Evolutionary conservation across 2,329 filamentous ascomycete species (phyloP).

Genomic region (Lachnellula hyalina): DNA sequence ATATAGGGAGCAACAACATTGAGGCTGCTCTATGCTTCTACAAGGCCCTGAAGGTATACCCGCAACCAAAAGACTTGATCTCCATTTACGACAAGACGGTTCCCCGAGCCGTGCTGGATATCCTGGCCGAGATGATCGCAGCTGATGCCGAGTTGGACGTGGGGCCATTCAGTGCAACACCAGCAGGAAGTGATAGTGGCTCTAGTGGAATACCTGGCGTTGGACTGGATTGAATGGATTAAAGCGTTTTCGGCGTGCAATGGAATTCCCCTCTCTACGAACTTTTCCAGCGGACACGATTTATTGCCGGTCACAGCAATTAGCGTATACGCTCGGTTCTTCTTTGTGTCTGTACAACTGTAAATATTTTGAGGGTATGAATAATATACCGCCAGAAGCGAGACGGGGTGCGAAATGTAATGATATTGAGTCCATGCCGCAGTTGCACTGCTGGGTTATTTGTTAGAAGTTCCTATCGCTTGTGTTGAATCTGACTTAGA

Average conservation of each 20-base stretch:
- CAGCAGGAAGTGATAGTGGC: constrained; percentile 24
- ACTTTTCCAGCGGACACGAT: constrained; percentile 2
- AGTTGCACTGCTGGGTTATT: not conserved
- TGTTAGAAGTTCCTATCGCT: not conserved
- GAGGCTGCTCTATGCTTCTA: constrained; percentile 95
- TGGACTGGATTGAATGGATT: constrained; percentile 26
- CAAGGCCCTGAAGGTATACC: constrained; percentile 98
- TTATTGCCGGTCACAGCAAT: constrained; percentile 17
- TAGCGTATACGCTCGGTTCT: constrained; percentile 21
- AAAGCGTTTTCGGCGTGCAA: not conserved
- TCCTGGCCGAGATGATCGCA: constrained; percentile 97
- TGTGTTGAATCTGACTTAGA: too few relatives aligned
- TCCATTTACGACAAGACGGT: constrained; percentile 93
- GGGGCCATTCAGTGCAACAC: constrained; percentile 33
- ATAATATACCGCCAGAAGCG: constrained; percentile 8
- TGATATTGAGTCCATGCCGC: constrained; percentile 1
- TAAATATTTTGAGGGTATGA: constrained; percentile 25
- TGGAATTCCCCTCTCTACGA: constrained; percentile 13
- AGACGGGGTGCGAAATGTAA: constrained; percentile 15
- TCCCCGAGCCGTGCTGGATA: constrained; percentile 77
- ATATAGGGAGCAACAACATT: constrained; percentile 58
- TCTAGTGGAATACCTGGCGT: constrained; percentile 21
- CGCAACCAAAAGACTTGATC: constrained; percentile 86
- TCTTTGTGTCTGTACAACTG: constrained; percentile 26
- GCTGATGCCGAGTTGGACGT: constrained; percentile 72